Conservation (phyloP, 2,329 filamentous ascomycete species). For the Diaporthe nobilis region DNA sequence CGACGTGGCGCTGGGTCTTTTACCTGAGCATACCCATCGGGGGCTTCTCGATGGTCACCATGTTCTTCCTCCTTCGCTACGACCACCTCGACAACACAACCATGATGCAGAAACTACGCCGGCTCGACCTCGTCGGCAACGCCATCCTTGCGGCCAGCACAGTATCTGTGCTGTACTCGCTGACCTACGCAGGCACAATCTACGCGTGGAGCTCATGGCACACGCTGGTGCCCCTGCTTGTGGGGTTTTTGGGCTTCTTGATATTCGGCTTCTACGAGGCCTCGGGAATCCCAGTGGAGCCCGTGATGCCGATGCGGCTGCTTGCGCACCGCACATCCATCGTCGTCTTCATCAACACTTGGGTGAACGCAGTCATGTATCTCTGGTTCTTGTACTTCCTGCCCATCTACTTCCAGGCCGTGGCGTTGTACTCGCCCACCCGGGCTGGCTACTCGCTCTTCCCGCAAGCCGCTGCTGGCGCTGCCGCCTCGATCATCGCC, state of each 20-base stretch:
- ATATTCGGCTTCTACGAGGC: conserved; percentile 53
- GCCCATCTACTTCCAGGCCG: conserved; percentile 58
- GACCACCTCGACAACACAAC: neutral
- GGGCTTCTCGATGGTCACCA: conserved; percentile 15
- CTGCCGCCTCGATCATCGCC: conserved; percentile 29
- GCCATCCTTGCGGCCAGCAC: neutral
- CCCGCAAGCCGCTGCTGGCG: conserved; percentile 40
- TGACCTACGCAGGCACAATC: conserved; percentile 6
- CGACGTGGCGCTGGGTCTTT: conserved; percentile 53
- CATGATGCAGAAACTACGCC: neutral
- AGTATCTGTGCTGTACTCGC: conserved; percentile 13
- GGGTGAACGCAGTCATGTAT: conserved; percentile 52
- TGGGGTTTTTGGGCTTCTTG: conserved; percentile 54
- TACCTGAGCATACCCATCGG: conserved; percentile 50
- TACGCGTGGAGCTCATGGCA: conserved; percentile 28
- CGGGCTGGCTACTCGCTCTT: conserved; percentile 46
- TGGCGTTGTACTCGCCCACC: conserved; percentile 48
- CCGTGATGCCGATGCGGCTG: conserved; percentile 57
- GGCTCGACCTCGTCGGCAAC: conserved; percentile 20
- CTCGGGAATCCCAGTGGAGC: conserved; percentile 42
- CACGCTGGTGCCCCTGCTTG: neutral
- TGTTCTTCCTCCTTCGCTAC: conserved; percentile 52
- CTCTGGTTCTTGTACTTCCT: conserved; percentile 54
- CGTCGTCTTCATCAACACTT: conserved; percentile 49
- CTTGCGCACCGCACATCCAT: conserved; percentile 57